Evolutionary conservation across 2,329 filamentous ascomycete genomes (phyloP).

Genomic region (Penicillium hesseltinei): DNA sequence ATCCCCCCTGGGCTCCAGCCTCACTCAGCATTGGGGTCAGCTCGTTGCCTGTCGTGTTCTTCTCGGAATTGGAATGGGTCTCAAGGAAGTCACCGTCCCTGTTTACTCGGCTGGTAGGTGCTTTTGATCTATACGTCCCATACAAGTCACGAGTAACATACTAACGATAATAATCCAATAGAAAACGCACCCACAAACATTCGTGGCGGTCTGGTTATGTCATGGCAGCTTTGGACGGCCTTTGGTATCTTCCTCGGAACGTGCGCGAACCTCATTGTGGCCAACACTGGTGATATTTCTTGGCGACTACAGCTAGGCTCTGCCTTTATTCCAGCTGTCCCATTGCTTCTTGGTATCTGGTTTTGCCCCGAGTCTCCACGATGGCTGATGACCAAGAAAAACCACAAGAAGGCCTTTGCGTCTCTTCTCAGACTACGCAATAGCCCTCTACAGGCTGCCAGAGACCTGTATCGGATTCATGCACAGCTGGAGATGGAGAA

Average conservation of each 20-base stretch:
- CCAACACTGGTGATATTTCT: slow-evolving; percentile 36
- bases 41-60: slow-evolving; percentile 19
- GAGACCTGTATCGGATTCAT: slow-evolving; percentile 32
- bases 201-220: slow-evolving; percentile 55
- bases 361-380: slow-evolving; percentile 44
- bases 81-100: slow-evolving; percentile 48
- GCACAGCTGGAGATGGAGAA: slow-evolving; percentile 33
- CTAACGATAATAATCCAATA: not conserved
- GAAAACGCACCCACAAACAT: slow-evolving; percentile 55
- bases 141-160: not conserved
- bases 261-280: slow-evolving; percentile 44
- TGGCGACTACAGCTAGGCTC: slow-evolving; percentile 51
- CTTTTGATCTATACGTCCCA: not conserved
- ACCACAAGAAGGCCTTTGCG: slow-evolving; percentile 29
- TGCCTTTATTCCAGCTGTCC: slow-evolving; percentile 49
- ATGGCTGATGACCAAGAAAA: slow-evolving; percentile 38
- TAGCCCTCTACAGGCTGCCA: slow-evolving; percentile 35
- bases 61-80: slow-evolving; percentile 40
- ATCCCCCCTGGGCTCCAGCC: slow-evolving; percentile 17
- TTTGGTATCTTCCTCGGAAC: slow-evolving; percentile 44
- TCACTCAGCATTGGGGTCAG: slow-evolving; percentile 19
- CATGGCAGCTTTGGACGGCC: slow-evolving; percentile 53
- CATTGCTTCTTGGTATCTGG: slow-evolving; percentile 47
- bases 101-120: slow-evolving; percentile 48
- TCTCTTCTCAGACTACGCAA: slow-evolving; percentile 38